Conservation (phyloP, 257 asterid genomes). For the Plantago major region DNA sequence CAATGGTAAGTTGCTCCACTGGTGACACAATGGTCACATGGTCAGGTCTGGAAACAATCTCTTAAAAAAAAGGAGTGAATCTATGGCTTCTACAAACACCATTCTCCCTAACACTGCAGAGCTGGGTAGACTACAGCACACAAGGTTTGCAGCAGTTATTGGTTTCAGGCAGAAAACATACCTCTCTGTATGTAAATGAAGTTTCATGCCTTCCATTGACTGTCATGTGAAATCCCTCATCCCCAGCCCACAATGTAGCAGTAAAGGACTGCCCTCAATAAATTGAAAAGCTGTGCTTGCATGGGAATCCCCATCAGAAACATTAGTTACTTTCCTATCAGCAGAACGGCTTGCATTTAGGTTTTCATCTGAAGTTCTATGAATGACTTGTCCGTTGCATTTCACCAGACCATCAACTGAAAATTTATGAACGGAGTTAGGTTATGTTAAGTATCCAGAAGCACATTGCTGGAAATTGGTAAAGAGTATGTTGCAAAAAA, state of each 20-base stretch:
- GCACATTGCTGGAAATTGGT: background rate
- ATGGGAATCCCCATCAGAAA: conserved; percentile 46
- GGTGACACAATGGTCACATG: too few species aligned
- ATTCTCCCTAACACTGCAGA: too few species aligned
- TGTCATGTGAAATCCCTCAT: conserved; percentile 88
- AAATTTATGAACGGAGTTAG: conserved; percentile 18
- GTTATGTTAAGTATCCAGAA: conserved; percentile 15
- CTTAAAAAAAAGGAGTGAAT: too few species aligned
- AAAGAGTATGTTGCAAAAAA: background rate
- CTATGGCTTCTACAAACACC: too few species aligned
- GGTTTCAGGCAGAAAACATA: conserved; percentile 1
- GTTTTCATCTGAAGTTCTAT: conserved; percentile 29
- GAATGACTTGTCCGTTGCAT: conserved; percentile 54
- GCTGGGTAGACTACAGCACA: background rate
- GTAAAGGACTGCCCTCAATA: conserved; percentile 78
- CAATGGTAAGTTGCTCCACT: too few species aligned
- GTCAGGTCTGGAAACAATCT: too few species aligned
- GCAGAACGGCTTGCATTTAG: conserved; percentile 37
- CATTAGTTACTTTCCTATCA: conserved; percentile 35
- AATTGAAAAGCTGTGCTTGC: conserved; percentile 53
- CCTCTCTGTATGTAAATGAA: conserved; percentile 77
- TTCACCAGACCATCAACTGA: conserved; percentile 87
- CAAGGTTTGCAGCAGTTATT: background rate
- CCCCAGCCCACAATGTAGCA: conserved; percentile 89
- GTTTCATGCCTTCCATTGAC: conserved; percentile 97